Conservation (phyloP, 371 early-diverging fungal species). For the Mortierella sp. region DNA sequence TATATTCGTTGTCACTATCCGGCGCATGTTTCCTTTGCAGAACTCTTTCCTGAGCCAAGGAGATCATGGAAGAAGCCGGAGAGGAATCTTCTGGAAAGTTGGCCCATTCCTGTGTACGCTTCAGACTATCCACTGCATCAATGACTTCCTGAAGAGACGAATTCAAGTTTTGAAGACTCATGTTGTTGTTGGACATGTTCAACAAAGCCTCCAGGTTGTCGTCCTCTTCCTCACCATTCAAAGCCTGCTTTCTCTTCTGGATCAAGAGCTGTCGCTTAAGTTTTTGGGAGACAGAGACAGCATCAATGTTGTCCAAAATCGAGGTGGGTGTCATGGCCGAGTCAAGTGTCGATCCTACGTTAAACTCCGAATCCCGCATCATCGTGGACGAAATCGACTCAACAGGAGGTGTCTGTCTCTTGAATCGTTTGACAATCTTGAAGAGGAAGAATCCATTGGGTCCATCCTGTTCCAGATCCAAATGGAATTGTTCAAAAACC, state of each 20-base stretch:
- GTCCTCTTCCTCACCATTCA: conserved; percentile 23
- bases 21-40: conserved; percentile 5
- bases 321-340: conserved; percentile 22
- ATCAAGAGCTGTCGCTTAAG: conserved; percentile 44
- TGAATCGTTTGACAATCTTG: conserved; percentile 41
- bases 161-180: conserved; percentile 39
- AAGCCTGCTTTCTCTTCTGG: conserved; percentile 30
- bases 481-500: conserved; percentile 47
- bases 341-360: conserved; percentile 4
- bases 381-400: conserved; percentile 22
- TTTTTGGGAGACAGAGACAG: conserved; percentile 37
- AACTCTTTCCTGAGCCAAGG: not conserved
- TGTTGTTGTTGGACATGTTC: conserved; percentile 37
- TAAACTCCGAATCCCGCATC: conserved; percentile 26
- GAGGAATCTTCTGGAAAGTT: conserved; percentile 19
- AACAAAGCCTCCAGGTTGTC: conserved; percentile 36
- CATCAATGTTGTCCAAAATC: conserved; percentile 39
- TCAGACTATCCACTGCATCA: conserved; percentile 38
- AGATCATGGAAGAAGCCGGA: conserved; percentile 1
- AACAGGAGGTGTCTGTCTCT: conserved; percentile 28
- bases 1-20: conserved; percentile 46
- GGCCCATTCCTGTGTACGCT: conserved; percentile 23
- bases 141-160: conserved; percentile 47
- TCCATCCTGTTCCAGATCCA: conserved; percentile 48
- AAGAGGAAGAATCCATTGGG: conserved; percentile 50